Evolutionary conservation across 2,329 filamentous ascomycete genomes (phyloP).

Genomic region (Parascedosporium putredinis): DNA sequence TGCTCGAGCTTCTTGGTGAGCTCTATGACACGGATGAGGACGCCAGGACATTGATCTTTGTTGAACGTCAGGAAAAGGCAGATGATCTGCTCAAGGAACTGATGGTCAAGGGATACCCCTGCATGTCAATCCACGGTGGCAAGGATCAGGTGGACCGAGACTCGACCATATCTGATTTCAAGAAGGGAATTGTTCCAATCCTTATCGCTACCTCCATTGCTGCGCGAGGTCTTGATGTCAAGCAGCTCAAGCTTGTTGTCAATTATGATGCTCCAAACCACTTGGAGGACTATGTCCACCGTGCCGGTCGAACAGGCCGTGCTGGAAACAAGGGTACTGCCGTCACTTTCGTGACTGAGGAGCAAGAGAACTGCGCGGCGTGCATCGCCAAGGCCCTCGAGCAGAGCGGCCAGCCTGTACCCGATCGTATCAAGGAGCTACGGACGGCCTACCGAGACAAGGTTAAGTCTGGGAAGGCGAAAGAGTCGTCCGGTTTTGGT

Average conservation of each 20-base stretch:
- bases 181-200: slow-evolving; percentile 78
- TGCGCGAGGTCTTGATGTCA: slow-evolving; percentile 88
- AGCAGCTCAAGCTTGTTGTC: slow-evolving; percentile 89
- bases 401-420: slow-evolving; percentile 77
- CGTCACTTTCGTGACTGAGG: slow-evolving; percentile 84
- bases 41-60: slow-evolving; percentile 79
- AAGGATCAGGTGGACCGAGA: slow-evolving; percentile 91
- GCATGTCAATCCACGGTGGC: slow-evolving; percentile 87
- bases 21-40: slow-evolving; percentile 83
- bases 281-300: slow-evolving; percentile 92
- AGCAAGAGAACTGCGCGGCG: slow-evolving; percentile 82
- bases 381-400: slow-evolving; percentile 87
- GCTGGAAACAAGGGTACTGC: slow-evolving; percentile 92
- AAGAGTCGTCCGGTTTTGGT: slow-evolving; percentile 82
- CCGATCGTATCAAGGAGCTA: slow-evolving; percentile 57
- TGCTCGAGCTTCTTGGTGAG: slow-evolving; percentile 79
- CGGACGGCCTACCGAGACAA: slow-evolving; percentile 72
- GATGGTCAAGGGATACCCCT: slow-evolving; percentile 76
- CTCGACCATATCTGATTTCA: slow-evolving; percentile 88
- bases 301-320: slow-evolving; percentile 84
- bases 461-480: slow-evolving; percentile 85
- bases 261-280: slow-evolving; percentile 94
- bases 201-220: slow-evolving; percentile 93
- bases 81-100: slow-evolving; percentile 70
- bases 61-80: slow-evolving; percentile 83